Evolutionary conservation across 169 alveolate genomes (phyloP), one percentile per base, ranked within the genome.

Genomic region (Cyclospora cayetanensis): DNA sequence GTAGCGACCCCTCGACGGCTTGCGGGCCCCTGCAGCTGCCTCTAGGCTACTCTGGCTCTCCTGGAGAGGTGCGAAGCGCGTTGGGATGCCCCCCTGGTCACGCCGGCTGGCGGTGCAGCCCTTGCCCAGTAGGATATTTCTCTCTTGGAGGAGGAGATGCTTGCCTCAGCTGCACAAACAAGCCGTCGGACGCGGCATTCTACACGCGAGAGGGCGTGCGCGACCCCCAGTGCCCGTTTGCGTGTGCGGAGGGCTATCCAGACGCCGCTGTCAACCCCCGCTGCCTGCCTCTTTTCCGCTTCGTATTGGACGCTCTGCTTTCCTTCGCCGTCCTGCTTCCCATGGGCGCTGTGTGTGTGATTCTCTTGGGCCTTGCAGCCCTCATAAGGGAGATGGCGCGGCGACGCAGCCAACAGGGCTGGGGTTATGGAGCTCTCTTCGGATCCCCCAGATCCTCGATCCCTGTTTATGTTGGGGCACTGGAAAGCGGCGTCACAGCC

Each of bases 191-290:
- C 46, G 63, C 31, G 27, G 74, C 72, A 2, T 18, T 46, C 25
- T 68, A 74, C 31, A 68, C 90, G 65, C 68, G 53, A 2, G 37
- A 35, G 37, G 74, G 60, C 4, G 89, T 42, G 25, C 37, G 80
- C 34, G 65, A 25, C 53, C 68, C 79, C 37, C 41, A 84, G 35
- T 91, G 94, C 60, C 92, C 94, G 50, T 91, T 65, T 27, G 92
- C 84, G 29, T 91, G 94, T 79, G 37, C 85, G 2, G 83, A 63
- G 4, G 94, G 94, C 34, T 66, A 72, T 7, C 85, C 94, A 0
- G 90, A 82, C 39, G 92, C 66, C 35, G 29, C 79, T 4, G n/a
- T 65, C 37, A 91, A 91, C 70, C 94, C 94, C 34, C 53, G 43
- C 39, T 91, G 94, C 37, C 85, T 72, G 31, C 76, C 94, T 1